Percentiles rank a stretch among this genome's conserved stretches.
These are phyloP conservation scores for Ogataea corticis DNA, from an alignment of 805 yeast species.

Conservation along the genomic window DNA sequence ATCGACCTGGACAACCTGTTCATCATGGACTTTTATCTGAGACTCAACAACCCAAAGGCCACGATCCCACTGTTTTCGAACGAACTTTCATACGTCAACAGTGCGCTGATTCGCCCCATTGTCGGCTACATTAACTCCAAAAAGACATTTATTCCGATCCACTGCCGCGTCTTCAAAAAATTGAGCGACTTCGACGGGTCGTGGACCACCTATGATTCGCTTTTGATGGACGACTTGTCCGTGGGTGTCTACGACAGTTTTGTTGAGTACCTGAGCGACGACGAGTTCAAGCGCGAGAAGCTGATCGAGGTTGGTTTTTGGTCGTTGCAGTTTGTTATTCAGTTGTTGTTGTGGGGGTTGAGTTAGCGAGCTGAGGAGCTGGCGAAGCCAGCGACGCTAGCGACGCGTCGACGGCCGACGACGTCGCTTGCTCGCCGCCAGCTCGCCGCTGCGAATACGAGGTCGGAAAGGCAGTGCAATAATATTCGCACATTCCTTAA, in stretches of 20 bases:
- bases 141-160: slow-evolving; percentile 85
- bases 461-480: too few relatives aligned
- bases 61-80: slow-evolving; percentile 82
- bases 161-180: slow-evolving; percentile 77
- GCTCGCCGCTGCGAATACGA: too few relatives aligned
- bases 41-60: slow-evolving; percentile 84
- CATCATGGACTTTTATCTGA: slow-evolving; percentile 75
- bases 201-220: slow-evolving; percentile 93
- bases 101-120: slow-evolving; percentile 90
- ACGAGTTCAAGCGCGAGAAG: slow-evolving; percentile 68
- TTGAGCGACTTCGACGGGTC: slow-evolving; percentile 88
- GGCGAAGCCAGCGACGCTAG: too few relatives aligned
- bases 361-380: too few relatives aligned
- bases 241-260: slow-evolving; percentile 89
- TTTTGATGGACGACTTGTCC: slow-evolving; percentile 87
- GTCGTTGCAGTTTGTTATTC: slow-evolving; percentile 84
- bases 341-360: slow-evolving; percentile 76
- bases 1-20: slow-evolving; percentile 37
- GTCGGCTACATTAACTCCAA: slow-evolving; percentile 92
- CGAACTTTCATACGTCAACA: slow-evolving; percentile 89
- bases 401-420: too few relatives aligned
- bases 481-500: too few relatives aligned
- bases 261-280: slow-evolving; percentile 85
- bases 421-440: too few relatives aligned
- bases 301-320: slow-evolving; percentile 88